These are phyloP conservation scores for Periconia sp. DNA, from an alignment of 2,329 filamentous ascomycete genomes.

Conservation along the genomic window DNA sequence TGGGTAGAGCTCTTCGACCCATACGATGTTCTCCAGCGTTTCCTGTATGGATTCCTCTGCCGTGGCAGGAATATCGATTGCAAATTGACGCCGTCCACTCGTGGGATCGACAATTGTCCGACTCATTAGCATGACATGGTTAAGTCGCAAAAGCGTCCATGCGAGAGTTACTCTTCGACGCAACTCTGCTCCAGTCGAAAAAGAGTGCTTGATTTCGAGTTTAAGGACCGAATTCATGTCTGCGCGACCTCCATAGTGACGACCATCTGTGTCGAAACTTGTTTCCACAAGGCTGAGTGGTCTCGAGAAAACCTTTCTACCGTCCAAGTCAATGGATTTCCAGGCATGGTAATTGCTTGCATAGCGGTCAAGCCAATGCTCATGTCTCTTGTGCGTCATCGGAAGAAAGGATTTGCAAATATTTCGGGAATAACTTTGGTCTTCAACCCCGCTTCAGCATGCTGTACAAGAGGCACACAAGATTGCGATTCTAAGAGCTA, in stretches of 20 bases:
- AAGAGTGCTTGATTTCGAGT: constrained; percentile 39
- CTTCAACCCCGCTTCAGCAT: too few species aligned
- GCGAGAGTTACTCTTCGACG: constrained; percentile 45
- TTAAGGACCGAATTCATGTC: constrained; percentile 51
- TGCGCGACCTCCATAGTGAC: constrained; percentile 52
- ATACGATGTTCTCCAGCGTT: constrained; percentile 40
- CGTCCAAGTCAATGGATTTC: constrained; percentile 19
- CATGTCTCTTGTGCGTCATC: constrained; percentile 3
- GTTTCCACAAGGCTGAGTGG: constrained; percentile 53
- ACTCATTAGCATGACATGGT: constrained; percentile 48
- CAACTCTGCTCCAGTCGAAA: constrained; percentile 35
- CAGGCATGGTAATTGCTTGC: constrained; percentile 47
- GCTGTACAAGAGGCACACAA: too few species aligned
- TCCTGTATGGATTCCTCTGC: constrained; percentile 36
- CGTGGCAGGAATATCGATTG: constrained; percentile 34
- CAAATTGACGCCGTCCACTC: constrained; percentile 35
- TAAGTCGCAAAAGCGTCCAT: constrained; percentile 47
- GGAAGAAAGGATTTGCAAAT: too few species aligned
- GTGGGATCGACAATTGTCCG: constrained; percentile 27
- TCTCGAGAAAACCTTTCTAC: constrained; percentile 34
- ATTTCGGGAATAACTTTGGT: too few species aligned
- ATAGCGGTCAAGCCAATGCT: constrained; percentile 50
- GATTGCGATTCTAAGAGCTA: too few species aligned
- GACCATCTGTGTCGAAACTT: constrained; percentile 53
- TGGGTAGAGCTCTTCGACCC: constrained; percentile 47